Base-by-base conservation (phyloP, 805 yeast genomes). In the Myxozyma lipomycoides region DNA sequence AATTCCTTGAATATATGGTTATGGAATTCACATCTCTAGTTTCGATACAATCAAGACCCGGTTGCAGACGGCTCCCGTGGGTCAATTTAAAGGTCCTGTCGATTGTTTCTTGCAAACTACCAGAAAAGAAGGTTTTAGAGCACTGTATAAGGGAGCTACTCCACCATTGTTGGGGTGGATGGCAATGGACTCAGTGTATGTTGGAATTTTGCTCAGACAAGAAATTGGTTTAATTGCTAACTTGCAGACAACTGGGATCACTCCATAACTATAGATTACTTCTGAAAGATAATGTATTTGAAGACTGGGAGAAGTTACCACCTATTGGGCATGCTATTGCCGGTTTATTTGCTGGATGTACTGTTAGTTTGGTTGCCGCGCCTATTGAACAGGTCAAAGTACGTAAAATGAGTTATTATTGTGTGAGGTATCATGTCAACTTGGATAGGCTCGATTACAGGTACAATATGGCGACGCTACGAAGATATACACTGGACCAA, bases 141-240 rank as follows among this genome's bases (percentile, higher is more conserved):
- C 95, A 0, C 78, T 89, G 48, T 89, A 87, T 65, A 81, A 88
- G 60, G 97, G 97, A 0, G 87, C 89, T 58, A 86, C 95, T 0
- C 96, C 97, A 3, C 96, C 96, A 1, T 73, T 89, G 58, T 79
- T 86, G 19, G 97, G 96, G 0, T 89, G 96, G 96, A 87, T 89
- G 60, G 68, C 85, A 55, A 89, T 89, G 96, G 97, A 89, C 64
- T 81, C 90, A 2, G 87, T 87, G 44, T 63, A 46, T 35, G 64
- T 36, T 15, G 12, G 35, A n/a, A 7, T 24, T 6, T n/a, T 17
- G 22, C 6, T 40, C n/a, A 10, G 22, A 18, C 28, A 7, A 0
- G 5, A 4, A 10, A 10, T 46, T 46, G 6, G 18, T 6, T 17
- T 35, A 17, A 15, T 35, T 7, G 6, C 38, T n/a, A 17, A 40